Percentiles rank a stretch among this genome's conserved stretches.
Conservation (phyloP, 768 basidiomycete species). For the Podaxis sp. region DNA sequence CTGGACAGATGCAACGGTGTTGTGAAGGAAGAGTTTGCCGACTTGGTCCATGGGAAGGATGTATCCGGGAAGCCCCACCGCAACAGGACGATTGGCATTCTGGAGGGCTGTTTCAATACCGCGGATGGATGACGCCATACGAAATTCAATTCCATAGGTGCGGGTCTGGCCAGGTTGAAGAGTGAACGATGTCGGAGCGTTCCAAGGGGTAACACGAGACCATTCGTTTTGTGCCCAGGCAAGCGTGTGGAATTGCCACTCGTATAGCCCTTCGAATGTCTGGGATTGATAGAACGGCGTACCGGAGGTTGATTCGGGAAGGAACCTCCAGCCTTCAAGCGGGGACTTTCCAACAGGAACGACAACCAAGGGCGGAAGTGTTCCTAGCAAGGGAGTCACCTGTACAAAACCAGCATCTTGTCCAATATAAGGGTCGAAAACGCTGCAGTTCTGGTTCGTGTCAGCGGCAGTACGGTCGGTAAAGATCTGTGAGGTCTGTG, state of each 20-base stretch:
- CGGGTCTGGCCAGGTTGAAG: slow-evolving; percentile 46
- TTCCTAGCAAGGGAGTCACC: slow-evolving; percentile 52
- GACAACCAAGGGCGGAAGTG: slow-evolving; percentile 50
- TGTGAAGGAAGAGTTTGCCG: slow-evolving; percentile 51
- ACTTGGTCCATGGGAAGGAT: slow-evolving; percentile 47
- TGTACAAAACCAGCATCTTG: slow-evolving; percentile 56
- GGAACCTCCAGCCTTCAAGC: slow-evolving; percentile 60
- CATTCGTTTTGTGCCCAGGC: slow-evolving; percentile 58
- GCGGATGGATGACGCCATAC: slow-evolving; percentile 47
- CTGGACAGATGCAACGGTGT: slow-evolving; percentile 34
- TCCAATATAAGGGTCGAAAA: slow-evolving; percentile 58
- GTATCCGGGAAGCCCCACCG: slow-evolving; percentile 52
- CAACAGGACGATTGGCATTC: slow-evolving; percentile 42
- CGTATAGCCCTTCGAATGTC: slow-evolving; percentile 58
- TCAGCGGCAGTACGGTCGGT: slow-evolving; percentile 49
- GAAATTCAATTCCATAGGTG: slow-evolving; percentile 54
- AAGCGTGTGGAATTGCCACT: slow-evolving; percentile 59
- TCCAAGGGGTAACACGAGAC: slow-evolving; percentile 51
- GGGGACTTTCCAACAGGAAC: slow-evolving; percentile 44
- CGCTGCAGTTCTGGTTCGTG: slow-evolving; percentile 49
- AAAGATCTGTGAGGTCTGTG: slow-evolving; percentile 41
- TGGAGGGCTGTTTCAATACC: slow-evolving; percentile 45
- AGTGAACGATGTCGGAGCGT: slow-evolving; percentile 45
- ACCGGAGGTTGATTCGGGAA: slow-evolving; percentile 45
- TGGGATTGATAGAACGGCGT: slow-evolving; percentile 54